Evolutionary conservation across 1,139 yeast genomes (phyloP).

Genomic region (Yamadazyma dushanensis): DNA sequence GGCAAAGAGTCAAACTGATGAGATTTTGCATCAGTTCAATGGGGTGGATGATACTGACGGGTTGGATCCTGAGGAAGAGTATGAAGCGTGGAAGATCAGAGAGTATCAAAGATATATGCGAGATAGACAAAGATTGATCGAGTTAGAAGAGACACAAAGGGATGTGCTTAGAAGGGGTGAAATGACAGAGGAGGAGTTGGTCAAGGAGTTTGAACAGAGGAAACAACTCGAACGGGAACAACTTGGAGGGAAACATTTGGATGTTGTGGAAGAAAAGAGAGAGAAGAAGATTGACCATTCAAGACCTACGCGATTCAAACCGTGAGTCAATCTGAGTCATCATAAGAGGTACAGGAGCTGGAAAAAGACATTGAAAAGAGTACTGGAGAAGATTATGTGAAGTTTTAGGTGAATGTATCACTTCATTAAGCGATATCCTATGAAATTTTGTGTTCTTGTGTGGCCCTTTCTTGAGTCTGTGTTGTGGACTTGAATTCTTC

Average conservation of each 20-base stretch:
- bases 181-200: conserved; percentile 16
- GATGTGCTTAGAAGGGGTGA: conserved; percentile 18
- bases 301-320: conserved; percentile 21
- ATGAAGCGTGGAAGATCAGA: conserved; percentile 35
- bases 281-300: conserved; percentile 21
- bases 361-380: too few species aligned
- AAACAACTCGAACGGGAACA: neutral
- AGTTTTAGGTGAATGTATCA: too few species aligned
- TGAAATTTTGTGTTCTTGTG: too few species aligned
- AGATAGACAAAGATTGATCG: conserved; percentile 19
- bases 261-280: conserved; percentile 15
- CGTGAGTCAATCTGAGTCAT: too few species aligned
- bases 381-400: too few species aligned
- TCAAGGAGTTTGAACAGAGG: conserved; percentile 9
- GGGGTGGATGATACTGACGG: conserved; percentile 42
- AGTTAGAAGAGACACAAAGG: conserved; percentile 1
- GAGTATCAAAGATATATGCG: conserved; percentile 30
- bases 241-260: too few species aligned
- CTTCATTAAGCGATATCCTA: too few species aligned
- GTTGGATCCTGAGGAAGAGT: conserved; percentile 39
- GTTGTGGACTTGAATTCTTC: too few species aligned
- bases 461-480: too few species aligned
- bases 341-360: too few species aligned
- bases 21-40: conserved; percentile 16
- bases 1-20: neutral